Evolutionary conservation across 164 flowering plant species (phyloP).

Genomic region (Tetrastigma voinierianum): DNA sequence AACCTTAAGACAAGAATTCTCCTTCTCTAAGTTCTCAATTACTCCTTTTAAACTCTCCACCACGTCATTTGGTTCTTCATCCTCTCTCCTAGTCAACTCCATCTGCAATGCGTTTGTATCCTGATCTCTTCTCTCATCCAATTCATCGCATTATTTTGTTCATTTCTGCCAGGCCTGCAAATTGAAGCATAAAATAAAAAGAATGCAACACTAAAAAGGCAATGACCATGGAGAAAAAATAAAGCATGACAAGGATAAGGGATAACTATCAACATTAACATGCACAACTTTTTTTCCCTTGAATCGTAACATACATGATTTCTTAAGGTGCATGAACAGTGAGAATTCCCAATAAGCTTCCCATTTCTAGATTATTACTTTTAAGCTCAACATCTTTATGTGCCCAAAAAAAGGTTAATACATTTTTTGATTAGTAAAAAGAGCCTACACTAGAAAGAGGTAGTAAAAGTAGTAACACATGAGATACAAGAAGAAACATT

Average conservation of each 20-base stretch:
- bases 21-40: constrained; percentile 59
- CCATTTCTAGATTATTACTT: too few relatives aligned
- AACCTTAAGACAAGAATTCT: constrained; percentile 74
- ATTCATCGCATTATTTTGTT: constrained; percentile 44
- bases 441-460: too few relatives aligned
- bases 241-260: neutral
- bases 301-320: too few relatives aligned
- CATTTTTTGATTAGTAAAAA: too few relatives aligned
- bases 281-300: too few relatives aligned
- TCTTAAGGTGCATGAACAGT: too few relatives aligned
- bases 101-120: constrained; percentile 51
- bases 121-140: constrained; percentile 63
- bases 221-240: neutral
- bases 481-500: too few relatives aligned
- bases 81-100: constrained; percentile 50
- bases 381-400: too few relatives aligned
- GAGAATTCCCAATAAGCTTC: too few relatives aligned
- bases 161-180: constrained; percentile 56
- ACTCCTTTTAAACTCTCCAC: constrained; percentile 44
- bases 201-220: neutral
- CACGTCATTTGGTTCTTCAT: constrained; percentile 33
- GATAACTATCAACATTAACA: too few relatives aligned
- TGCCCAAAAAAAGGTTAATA: too few relatives aligned
- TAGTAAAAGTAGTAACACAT: too few relatives aligned
- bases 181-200: neutral